Evolutionary conservation across 148 eudicot species (phyloP), one percentile per base, ranked within the genome.

Genomic region (Spergularia marina): DNA sequence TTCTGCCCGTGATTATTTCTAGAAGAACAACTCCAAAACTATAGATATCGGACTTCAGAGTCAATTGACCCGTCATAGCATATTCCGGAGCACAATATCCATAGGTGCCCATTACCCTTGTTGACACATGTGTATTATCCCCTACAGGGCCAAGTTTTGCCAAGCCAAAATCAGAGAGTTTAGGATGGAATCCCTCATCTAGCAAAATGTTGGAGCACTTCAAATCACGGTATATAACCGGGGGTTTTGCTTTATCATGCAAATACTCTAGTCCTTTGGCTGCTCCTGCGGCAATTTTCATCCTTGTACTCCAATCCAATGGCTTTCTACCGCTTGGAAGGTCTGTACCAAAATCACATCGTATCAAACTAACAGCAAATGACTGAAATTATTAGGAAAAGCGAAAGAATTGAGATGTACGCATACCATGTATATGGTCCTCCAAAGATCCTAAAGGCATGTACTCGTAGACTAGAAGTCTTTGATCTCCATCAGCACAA

Each of bases 1-100:
- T 90, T 81, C 86, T 86, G 44, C 94, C 94, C 12, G 94, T 86
- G 52, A 90, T 85, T 8, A 90, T 86, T 85, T 90, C 94, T 58
- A 90, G 77, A 68, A 90, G 91, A 59, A 90, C 91, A 23, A 75
- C 78, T 52, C 78, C 78, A 75, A 75, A 75, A 53, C 78, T 75
- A 57, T 75, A 75, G 16, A 75, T 64, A 75, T 75, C 78, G 3
- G 78, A 75, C 39, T 75, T 75, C n/a, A 75, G 41, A 53, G 78
- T 75, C 53, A 75, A 40, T 23, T 65, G 78, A 58, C 74, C 80
- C 3, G 72, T 67, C 78, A 66, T 76, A n/a, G 72, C 78, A 68
- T 76, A 67, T 53, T 76, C 73, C 16, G 78, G 80, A 56, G 74
- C 80, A 61, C 80, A 70, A 65, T 77, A 77, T 18, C 80, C 80